Evolutionary conservation across 495 filamentous ascomycete genomes (phyloP), one percentile per base, ranked within the genome.

Genomic region (Aspergillus steynii): DNA sequence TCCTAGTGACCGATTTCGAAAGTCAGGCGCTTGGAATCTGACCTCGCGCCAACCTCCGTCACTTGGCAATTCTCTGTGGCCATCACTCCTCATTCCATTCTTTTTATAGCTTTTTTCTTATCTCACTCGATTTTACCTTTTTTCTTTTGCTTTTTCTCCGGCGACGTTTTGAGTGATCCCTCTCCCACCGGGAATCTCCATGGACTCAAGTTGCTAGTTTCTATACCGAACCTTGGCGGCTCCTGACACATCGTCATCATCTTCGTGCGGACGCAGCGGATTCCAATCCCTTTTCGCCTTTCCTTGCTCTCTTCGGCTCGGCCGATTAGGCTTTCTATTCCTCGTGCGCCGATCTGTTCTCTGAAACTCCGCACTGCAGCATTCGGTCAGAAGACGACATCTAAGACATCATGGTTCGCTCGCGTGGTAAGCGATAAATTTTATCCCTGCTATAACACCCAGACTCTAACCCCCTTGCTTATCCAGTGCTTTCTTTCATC

Each of bases 401-500:
- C 60, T 53, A 48, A 56, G 64, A 54, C 63, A 71, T 63, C 68
- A 79, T 79, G 76, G 74, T 65, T 69, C 74, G 72, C 62, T 79
- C 74, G 67, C 74, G 74, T 70, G 76, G 76, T 79, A 71, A 69
- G 76, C 74, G 31, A 37, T 29, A 49, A 25, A 29, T 58, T 61
- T 59, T 61, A 9, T 32, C 57, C 53, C 46, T 56, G 29, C 42
- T 14, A 29, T 37, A 48, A 26, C 28, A 58, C 50, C 34, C 27
- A 49, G 45, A 60, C 27, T 20, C 32, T 55, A 26, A 47, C 54
- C 52, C 67, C 74, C 68, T 74, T 75, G 74, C 74, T 61, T 73
- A 56, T 49, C 15, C 76, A 88, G 86, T 88, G 25, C 73, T 84
- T 58, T 88, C 86, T 55, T 86, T 88, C 68, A 86, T 88, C 71